Base-by-base conservation (phyloP, 164 flowering plant species). In the Umbilicus rupestris region DNA sequence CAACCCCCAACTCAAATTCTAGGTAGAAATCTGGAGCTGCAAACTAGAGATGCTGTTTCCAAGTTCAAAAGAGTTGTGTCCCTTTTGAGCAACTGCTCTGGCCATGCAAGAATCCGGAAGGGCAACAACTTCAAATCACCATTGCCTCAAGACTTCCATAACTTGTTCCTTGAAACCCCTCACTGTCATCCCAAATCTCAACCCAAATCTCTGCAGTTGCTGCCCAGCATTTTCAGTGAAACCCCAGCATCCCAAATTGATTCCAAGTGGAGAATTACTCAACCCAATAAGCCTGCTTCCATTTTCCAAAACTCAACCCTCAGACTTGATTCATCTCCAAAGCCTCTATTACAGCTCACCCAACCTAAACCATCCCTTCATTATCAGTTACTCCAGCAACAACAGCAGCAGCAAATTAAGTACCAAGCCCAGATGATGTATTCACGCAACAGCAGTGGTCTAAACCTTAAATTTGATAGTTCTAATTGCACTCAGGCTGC, bases 81-180 rank as follows among this genome's bases (percentile, higher is more conserved):
- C 55, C 80, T 88, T 62, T 89, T 94, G 28, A 22, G 57, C 57
- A 50, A 50, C 17, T 79, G 79, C 67, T 73, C 81, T 64, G 92
- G 91, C 45, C 91, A 87, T 81, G 88, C 84, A 6, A 89, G 97
- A 73, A 85, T 83, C n/a, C 85, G 96, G 68, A 90, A 76, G 70
- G 63, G 52, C 31, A 85, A 74, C 74, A 85, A 80, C 64, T 63
- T 78, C 55, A 83, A 71, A 65, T 71, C 78, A 64, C 74, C 77
- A 66, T 45, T 80, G 8, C 82, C 88, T 10, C 77, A 76, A 68
- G 78, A 57, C 64, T n/a, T n/a, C n/a, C 11, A 50, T 20, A 20
- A 28, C 29, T 50, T 50, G 14, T 50, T 50, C 57, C 57, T 50
- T 50, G 57, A 50, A 50, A 50, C 57, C 57, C 57, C 29, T 50